A percentile compares a stretch with the other conserved stretches of the same genome.
Evolutionary conservation across 345 rosid genomes (phyloP).

Genomic region (Bruguiera gymnorhiza): DNA sequence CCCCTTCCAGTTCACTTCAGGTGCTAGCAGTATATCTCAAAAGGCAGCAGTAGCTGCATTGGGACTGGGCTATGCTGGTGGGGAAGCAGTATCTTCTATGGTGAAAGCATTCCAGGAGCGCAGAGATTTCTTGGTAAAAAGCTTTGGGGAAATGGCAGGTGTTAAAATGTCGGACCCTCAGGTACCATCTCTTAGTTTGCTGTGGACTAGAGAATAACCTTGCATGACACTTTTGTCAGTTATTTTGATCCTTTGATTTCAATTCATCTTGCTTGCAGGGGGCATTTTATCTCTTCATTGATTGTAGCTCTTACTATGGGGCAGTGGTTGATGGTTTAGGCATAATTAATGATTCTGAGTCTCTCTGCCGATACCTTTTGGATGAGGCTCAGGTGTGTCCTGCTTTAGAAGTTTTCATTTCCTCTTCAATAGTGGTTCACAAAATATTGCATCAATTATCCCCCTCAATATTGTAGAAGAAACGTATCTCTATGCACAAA

Average conservation of each 20-base stretch:
- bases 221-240: not conserved
- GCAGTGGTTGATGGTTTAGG: slow-evolving; percentile 76
- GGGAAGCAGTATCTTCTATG: slow-evolving; percentile 79
- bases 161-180: slow-evolving; percentile 84
- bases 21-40: slow-evolving; percentile 90
- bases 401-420: not conserved
- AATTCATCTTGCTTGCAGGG: slow-evolving; percentile 51
- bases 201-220: not conserved
- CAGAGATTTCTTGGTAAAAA: slow-evolving; percentile 79
- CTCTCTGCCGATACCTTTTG: slow-evolving; percentile 62
- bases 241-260: not conserved
- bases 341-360: slow-evolving; percentile 51
- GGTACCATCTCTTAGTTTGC: slow-evolving; percentile 36
- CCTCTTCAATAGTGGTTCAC: not conserved
- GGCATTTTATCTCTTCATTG: slow-evolving; percentile 88
- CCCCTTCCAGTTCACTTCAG: slow-evolving; percentile 61
- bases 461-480: not conserved
- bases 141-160: slow-evolving; percentile 72
- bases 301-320: slow-evolving; percentile 83
- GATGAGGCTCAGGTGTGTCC: slow-evolving; percentile 55
- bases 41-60: slow-evolving; percentile 90
- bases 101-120: slow-evolving; percentile 88
- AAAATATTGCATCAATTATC: not conserved
- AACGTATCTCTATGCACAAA: too few relatives aligned
- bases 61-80: slow-evolving; percentile 93